Evolutionary conservation across 495 filamentous ascomycete genomes (phyloP), one percentile per base, ranked within the genome.

Genomic region (Xylaria curta): DNA sequence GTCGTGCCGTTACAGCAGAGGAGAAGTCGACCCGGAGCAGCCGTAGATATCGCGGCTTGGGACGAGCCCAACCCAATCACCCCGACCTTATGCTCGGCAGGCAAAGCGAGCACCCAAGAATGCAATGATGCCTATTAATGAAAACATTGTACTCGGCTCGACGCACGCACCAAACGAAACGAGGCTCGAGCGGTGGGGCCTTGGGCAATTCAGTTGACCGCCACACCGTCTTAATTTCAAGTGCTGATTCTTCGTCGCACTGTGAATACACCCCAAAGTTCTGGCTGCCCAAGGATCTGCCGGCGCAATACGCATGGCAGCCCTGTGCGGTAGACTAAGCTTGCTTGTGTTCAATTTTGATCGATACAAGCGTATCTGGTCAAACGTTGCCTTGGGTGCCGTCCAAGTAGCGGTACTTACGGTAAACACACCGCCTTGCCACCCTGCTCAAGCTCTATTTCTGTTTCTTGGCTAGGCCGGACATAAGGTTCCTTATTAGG

Each of bases 401-500:
- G 33, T 47, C 15, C 21, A 69, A 47, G 66, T 69, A 69, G 38
- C 8, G 19, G 66, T 69, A 69, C 66, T 47, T 69, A 40, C 33
- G 56, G 24, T 44, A 49, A 38, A 68, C 58, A 62, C 68, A 70
- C 68, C 68, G 68, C 68, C 68, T 64, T 63, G 54, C 40, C 12
- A 12, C 65, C 26, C 33, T 44, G 7, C 1, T 40, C 58, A 15
- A 63, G 59, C 59, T 53, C 46, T 61, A 33, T 60, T 19, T 73
- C 67, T 75, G 69, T 68, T 68, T 75, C 79, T 76, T 83, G 82
- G 80, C 75, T 84, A 80, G 76, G 72, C 80, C 83, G 83, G 82
- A 71, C 73, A 71, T 76, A 79, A 75, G 80, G 78, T 81, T 76
- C 83, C 80, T 78, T 59, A 78, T 85, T 82, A 75, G 84, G 82